Evolutionary conservation across 2,329 filamentous ascomycete genomes (phyloP), one percentile per base, ranked within the genome.

Genomic region (Verticillium longisporum): DNA sequence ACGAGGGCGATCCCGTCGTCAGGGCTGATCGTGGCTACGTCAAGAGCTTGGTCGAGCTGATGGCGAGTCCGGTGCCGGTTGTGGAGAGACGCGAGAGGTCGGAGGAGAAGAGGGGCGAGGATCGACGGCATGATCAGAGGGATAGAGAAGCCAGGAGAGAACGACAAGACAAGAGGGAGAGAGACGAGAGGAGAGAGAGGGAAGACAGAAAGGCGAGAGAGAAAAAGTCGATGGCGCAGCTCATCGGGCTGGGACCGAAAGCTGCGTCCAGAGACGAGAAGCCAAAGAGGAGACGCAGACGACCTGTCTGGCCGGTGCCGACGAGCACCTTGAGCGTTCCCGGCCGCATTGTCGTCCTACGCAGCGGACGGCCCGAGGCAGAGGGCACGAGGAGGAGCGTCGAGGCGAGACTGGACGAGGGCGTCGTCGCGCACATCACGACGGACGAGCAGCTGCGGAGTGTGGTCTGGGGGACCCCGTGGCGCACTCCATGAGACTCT

Each of bases 1-100:
- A 96, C 69, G 91, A 96, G 72, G 92, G 92, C 3, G 92, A 96
- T 66, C 91, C 90, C 0, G 89, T 96, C 0, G 81, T 85, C 0
- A 78, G 92, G 33, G 91, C 91, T 0, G 91, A 96, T 69, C 89
- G 86, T 72, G 82, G 85, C 0, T 94, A 96, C 67, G 80, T 96
- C 15, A 83, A 83, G 64, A 90, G 85, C 37, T 77, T 96, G 10
- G 74, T 95, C 1, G 87, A 90, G 62, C 78, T 96, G 0, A 88
- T 91, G 61, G 82, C 86, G 1, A 80, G 82, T 0, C 84, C 90
- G 0, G 74, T 81, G 1, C 86, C 88, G 1, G 68, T 38, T 31
- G 53, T 41, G 13, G 10, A 62, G 4, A 63, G 55, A 45, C 65
- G 60, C 58, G 60, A 60, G 54, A 61, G 67, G 61, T 62, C 65